Evolutionary conservation across 2,329 filamentous ascomycete genomes (phyloP), one percentile per base, ranked within the genome.

Genomic region (Fusarium heterosporum): DNA sequence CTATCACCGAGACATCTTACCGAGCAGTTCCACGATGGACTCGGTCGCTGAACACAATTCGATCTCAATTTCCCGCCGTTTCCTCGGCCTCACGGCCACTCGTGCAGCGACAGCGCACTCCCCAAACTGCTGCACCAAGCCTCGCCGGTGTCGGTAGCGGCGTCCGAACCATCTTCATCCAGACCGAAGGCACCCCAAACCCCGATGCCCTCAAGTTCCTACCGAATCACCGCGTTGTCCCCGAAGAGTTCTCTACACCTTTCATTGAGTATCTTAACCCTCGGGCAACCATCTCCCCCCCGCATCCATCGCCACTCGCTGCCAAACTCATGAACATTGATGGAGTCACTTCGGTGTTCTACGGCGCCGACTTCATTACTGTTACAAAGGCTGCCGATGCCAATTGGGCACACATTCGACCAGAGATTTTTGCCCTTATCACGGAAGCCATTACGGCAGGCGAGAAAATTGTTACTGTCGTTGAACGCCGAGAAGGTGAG

Each of bases 121-220:
- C 66, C 43, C 54, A 39, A 22, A 61, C 50, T 14, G 36, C 63
- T 16, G 55, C 56, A 26, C 69, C 73, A 13, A 59, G 69, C 46
- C 64, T 74, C 40, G 66, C 70, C 61, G 54, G 72, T 41, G 68
- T 73, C 49, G 73, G 77, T 29, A 74, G 74, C 53, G 80, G 81
- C 48, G 77, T 77, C 61, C 90, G 95, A 68, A 93, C 89, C 25
- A 97, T 99, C 79, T 99, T 98, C 83, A 99, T 99, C 75, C 96
- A 99, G 81, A 98, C 95, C 7, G 95, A 98, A 76, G 87, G 86
- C 69, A 99, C 96, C 2, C 96, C 96, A 26, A 99, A 99, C 80
- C 85, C 89, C n/a, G 93, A 98, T 82, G 94, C 93, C 32, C 86
- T 98, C 74, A 99, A 99, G 82, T 99, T 99, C 81, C 87, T 96